Evolutionary conservation across 148 eudicot genomes (phyloP), one percentile per base, ranked within the genome.

Genomic region (Salicornia ramosissima): DNA sequence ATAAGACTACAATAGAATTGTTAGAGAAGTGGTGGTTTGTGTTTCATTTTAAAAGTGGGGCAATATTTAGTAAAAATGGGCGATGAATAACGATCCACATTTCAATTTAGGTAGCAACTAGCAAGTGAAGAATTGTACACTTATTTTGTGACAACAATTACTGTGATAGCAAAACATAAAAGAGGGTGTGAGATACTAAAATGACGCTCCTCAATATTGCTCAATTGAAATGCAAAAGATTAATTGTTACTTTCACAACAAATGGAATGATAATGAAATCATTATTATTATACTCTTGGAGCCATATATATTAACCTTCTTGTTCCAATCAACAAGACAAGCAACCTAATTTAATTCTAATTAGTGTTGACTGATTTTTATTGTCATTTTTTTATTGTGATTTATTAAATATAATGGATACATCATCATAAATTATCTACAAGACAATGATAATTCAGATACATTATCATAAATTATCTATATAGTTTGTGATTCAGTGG

Each of bases 381-480:
- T 28, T 10, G 50, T 24, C 40, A 36, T 63, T 21, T 26, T 29
- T 40, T 36, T 45, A 54, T 52, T 34, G 40, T 40, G 31, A 42
- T 52, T 21, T 13, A 54, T 42, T 73, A 60, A 39, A 30, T 36
- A 36, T 36, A 54, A 28, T 39, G 18, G 45, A 52, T 53, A 16
- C 57, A 53, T 62, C 54, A 65, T 65, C 29, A 73, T 65, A 65
- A 46, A 53, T 64, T 73, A 73, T 73, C 70, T 52, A 73, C 0
- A 43, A 43, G 5, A 73, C 12, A 45, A 43, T 53, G 52, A 51
- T 29, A n/a, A n/a, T n/a, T n/a, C n/a, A n/a, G n/a, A n/a, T n/a
- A n/a, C n/a, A n/a, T n/a, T n/a, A n/a, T n/a, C n/a, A n/a, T 55
- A 6, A 30, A 12, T 73, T 43, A 42, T 39, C 29, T 19, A 65